Conservation (phyloP, 176 grass and related monocot species). For the Luzula sylvatica region DNA sequence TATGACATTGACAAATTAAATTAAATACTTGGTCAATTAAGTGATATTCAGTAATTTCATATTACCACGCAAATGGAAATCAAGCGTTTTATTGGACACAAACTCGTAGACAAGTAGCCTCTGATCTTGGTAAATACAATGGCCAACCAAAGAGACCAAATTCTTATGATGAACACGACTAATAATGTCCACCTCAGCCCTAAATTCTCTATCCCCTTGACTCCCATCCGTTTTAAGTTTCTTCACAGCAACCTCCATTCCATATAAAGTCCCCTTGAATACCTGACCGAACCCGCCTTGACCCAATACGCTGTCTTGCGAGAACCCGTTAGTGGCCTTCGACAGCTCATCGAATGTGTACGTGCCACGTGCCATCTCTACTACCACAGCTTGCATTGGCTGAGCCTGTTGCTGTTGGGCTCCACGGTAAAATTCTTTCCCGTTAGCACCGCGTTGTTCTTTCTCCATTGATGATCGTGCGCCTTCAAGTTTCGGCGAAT, state of each 20-base stretch:
- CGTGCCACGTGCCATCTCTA: neutral
- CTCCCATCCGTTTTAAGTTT: slow-evolving; percentile 24
- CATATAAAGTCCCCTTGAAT: slow-evolving; percentile 26
- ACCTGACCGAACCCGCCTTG: slow-evolving; percentile 38
- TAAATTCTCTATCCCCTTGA: slow-evolving; percentile 41
- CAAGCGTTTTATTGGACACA: slow-evolving; percentile 32
- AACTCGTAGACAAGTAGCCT: slow-evolving; percentile 43
- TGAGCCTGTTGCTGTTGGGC: too few relatives aligned
- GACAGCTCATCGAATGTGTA: slow-evolving; percentile 32
- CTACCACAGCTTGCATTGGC: too few relatives aligned
- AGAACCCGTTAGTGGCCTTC: slow-evolving; percentile 29
- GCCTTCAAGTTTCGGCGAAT: too few relatives aligned
- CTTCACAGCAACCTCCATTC: slow-evolving; percentile 26
- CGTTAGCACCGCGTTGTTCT: too few relatives aligned
- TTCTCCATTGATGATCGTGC: too few relatives aligned
- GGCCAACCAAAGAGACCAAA: slow-evolving; percentile 25
- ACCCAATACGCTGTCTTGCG: slow-evolving; percentile 22
- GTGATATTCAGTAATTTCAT: neutral
- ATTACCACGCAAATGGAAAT: slow-evolving; percentile 28
- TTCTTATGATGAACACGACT: slow-evolving; percentile 36
- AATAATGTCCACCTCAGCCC: slow-evolving; percentile 39
- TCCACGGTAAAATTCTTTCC: too few relatives aligned
- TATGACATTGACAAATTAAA: neutral
- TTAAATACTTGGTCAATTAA: neutral
- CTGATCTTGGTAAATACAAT: slow-evolving; percentile 22